These are phyloP conservation scores for Suillus spraguei DNA, from an alignment of 768 basidiomycete genomes.

Conservation along the genomic window DNA sequence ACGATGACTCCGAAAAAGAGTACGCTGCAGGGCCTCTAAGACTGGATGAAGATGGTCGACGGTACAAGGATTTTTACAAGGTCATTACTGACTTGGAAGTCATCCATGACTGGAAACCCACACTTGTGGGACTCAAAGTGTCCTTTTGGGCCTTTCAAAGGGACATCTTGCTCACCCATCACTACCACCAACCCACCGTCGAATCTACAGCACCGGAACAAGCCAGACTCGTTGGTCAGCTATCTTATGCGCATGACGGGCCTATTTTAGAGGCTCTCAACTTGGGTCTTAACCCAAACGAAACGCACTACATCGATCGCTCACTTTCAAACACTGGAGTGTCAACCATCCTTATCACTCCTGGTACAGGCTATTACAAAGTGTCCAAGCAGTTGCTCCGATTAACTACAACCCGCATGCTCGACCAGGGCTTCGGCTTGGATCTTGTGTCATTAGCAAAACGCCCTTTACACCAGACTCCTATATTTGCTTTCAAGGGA, in stretches of 20 bases:
- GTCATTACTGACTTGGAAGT: constrained; percentile 93
- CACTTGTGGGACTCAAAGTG: constrained; percentile 83
- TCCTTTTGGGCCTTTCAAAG: constrained; percentile 91
- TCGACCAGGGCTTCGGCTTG: constrained; percentile 90
- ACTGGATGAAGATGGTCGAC: constrained; percentile 70
- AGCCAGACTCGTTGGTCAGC: constrained; percentile 71
- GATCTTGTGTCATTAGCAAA: constrained; percentile 90
- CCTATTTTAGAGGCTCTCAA: constrained; percentile 96
- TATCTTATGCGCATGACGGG: constrained; percentile 91
- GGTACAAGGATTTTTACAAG: constrained; percentile 97
- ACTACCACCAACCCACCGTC: constrained; percentile 72
- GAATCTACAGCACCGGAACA: constrained; percentile 49
- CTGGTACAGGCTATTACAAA: constrained; percentile 92
- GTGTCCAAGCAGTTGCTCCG: constrained; percentile 90
- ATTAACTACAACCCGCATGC: constrained; percentile 89
- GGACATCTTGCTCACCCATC: constrained; percentile 88
- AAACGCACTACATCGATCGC: constrained; percentile 94
- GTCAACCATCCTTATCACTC: constrained; percentile 83
- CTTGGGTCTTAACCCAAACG: constrained; percentile 87
- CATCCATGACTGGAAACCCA: constrained; percentile 84
- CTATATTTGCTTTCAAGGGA: constrained; percentile 88
- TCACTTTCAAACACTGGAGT: constrained; percentile 89
- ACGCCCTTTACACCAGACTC: constrained; percentile 89
- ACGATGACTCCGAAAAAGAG: constrained; percentile 77
- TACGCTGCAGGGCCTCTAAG: constrained; percentile 84